Base-by-base conservation (phyloP, 2,329 filamentous ascomycete species). In the Ceratocystis cubensis region DNA sequence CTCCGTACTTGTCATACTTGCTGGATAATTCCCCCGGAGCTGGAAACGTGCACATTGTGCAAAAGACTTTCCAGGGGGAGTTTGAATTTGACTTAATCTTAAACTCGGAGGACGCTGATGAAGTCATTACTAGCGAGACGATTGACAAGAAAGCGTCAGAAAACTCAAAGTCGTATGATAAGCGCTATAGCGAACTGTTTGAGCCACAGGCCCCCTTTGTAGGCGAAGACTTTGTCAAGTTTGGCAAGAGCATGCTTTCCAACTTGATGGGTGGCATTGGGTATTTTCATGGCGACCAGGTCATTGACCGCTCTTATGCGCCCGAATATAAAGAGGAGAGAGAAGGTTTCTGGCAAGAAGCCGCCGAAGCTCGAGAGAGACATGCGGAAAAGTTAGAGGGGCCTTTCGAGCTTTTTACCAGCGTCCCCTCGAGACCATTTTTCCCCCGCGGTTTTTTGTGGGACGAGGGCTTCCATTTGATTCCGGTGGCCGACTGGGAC, bases 401-500 rank as follows among this genome's bases (percentile, higher is more conserved):
- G 0, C 91, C 93, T 1, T 89, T 87, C 65, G 90, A 96, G 74
- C 83, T 99, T 1, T 97, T 92, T 74, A 95, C 92, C 5, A 90
- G 87, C 71, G 87, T 97, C 66, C 94, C 94, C 0, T 97, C 93
- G 7, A 82, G 94, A 3, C 89, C 94, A 0, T 99, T 99, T 79
- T 99, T 99, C 77, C 94, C 94, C 1, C 84, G 94, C 69, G 94
- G 94, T 0, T 99, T 99, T 75, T 81, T 97, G 3, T 99, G 94
- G 94, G 94, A 99, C 72, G 94, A 99, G 75, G 94, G 94, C 0
- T 99, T 97, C 76, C 94, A 99, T 73, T 80, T 99, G 45, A 79
- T 96, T 61, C 92, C 92, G 1, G 87, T 99, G 65, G 83, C 91
- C 22, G 93, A 99, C 70, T 99, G 92, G 89, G 94, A 99, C 74